Conservation (phyloP, 192 early-diverging fungal species). For the Backusella psychrophila region DNA sequence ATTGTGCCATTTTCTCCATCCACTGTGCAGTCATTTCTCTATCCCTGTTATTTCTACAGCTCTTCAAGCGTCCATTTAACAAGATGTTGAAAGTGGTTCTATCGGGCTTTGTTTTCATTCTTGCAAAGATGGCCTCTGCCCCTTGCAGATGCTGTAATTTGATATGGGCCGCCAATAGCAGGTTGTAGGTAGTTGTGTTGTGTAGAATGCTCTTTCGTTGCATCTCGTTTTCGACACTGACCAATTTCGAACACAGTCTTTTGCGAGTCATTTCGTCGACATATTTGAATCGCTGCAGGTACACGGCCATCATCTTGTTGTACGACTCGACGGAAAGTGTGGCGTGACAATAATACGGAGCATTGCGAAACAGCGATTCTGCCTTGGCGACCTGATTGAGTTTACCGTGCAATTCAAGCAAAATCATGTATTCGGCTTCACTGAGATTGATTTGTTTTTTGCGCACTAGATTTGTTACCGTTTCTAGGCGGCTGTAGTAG, state of each 20-base stretch:
- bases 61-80: slow-evolving; percentile 6
- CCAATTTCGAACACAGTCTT: slow-evolving; percentile 3
- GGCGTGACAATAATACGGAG: neutral
- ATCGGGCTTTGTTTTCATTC: slow-evolving; percentile 8
- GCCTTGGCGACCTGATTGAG: neutral
- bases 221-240: neutral
- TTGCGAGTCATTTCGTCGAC: neutral
- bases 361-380: slow-evolving; percentile 18
- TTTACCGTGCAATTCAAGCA: slow-evolving; percentile 13
- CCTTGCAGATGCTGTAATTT: slow-evolving; percentile 4
- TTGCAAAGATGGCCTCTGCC: slow-evolving; percentile 3
- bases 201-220: neutral
- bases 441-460: neutral
- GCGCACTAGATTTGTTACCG: neutral
- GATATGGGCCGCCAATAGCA: slow-evolving; percentile 12
- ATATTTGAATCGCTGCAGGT: slow-evolving; percentile 10
- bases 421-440: neutral
- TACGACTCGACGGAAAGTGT: neutral
- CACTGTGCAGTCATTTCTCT: neutral
- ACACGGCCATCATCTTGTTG: slow-evolving; percentile 11
- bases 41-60: neutral
- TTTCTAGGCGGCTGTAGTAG: slow-evolving; percentile 2
- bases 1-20: slow-evolving; percentile 22
- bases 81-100: slow-evolving; percentile 20
- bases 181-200: slow-evolving; percentile 10